phyloP scores from a whole-genome alignment of 192 early-diverging fungal species.

The Coemansia aciculifera region DNA sequence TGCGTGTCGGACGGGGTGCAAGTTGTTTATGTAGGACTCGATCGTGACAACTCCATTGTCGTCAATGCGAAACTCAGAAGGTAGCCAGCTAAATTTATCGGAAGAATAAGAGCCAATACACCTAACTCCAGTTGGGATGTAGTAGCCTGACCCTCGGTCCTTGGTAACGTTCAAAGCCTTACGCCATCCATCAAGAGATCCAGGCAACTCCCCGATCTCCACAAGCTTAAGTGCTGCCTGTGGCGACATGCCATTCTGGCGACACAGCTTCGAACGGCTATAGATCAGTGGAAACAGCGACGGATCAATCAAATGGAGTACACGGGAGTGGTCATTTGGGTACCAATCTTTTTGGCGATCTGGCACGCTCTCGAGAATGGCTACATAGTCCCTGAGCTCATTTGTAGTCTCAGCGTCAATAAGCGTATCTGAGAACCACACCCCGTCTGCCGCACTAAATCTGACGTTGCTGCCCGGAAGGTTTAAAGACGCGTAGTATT shows the following conservation, averaged over 20 bases:
- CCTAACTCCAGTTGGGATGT: background rate
- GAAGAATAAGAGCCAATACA: background rate
- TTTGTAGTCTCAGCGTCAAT: constrained; percentile 14
- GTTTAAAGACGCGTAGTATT: constrained; percentile 28
- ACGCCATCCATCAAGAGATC: constrained; percentile 12
- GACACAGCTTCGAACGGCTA: constrained; percentile 11
- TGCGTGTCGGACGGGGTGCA: constrained; percentile 57
- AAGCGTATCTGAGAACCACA: constrained; percentile 41
- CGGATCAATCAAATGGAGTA: constrained; percentile 57
- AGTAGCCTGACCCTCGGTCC: background rate
- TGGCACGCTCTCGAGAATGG: background rate
- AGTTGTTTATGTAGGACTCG: constrained; percentile 73
- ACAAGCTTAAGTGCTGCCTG: constrained; percentile 19
- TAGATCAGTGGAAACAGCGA: constrained; percentile 55
- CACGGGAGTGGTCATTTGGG: constrained; percentile 53
- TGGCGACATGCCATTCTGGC: constrained; percentile 18
- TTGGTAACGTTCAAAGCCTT: background rate
- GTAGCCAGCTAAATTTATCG: constrained; percentile 58
- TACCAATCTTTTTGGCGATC: constrained; percentile 22
- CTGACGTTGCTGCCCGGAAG: constrained; percentile 16
- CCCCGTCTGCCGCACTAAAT: constrained; percentile 33
- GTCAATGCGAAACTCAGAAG: constrained; percentile 60
- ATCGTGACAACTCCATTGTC: constrained; percentile 48
- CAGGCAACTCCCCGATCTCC: constrained; percentile 25
- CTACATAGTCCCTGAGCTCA: constrained; percentile 1